Base-by-base conservation (phyloP, 2,329 filamentous ascomycete genomes). In the Parastagonospora avenae region DNA sequence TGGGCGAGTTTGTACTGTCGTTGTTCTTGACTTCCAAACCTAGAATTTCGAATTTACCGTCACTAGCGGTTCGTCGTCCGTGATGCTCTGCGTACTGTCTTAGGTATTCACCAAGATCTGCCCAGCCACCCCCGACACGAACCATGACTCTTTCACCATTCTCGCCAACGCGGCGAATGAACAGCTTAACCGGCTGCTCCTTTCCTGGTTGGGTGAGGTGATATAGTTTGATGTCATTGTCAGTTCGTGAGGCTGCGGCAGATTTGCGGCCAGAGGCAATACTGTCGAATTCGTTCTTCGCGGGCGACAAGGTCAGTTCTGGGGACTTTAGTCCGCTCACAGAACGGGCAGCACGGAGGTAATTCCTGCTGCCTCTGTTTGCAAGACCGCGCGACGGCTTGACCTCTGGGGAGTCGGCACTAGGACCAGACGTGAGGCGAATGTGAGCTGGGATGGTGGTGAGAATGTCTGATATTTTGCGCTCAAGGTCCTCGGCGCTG, bases 121-220 rank as follows among this genome's bases (percentile, higher is more conserved):
- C 92, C 94, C 94, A 99, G n/a, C 94, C 94, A 52, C 94, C 94
- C 10, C 94, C 94, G 10, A 99, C 93, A 31, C 94, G 89, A 7
- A 99, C 94, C 94, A 99, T 97, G 54, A 97, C 92, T 44, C 94
- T 86, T 73, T 97, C 92, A 12, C 90, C 91, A 49, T 86, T 82
- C 71, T 96, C 92, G 42, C 94, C 94, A 2, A 99, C 92, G 1
- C 92, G 87, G 12, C 94, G 89, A 45, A 99, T 92, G 66, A 95
- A 96, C 4, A 99, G 84, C 75, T 97, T 97, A 68, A 97, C 92
- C 0, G 94, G 94, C 10, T 91, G 85, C 58, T 94, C 88, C 49
- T 90, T 90, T 31, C 88, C 91, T 14, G 89, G 87, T 41, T 92
- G 86, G 11, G 91, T 91, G 32, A 99, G 83, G 74, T 97, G 92